phyloP scores from a whole-genome alignment of 805 yeast species.

The Clavispora asparagi region DNA sequence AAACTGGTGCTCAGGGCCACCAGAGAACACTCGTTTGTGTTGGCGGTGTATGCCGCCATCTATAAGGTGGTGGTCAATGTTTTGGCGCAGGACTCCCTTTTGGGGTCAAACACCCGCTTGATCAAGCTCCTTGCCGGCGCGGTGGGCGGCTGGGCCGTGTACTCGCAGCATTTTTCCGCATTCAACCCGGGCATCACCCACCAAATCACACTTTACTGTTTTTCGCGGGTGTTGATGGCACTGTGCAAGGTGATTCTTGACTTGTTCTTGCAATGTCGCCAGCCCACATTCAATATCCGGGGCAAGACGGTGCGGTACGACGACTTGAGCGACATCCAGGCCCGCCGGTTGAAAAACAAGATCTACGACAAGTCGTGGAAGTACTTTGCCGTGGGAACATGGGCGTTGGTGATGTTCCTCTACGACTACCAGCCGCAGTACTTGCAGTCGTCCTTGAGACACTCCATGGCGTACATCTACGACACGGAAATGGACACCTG shows the following conservation, averaged over 20 bases:
- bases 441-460: conserved; percentile 60
- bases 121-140: conserved; percentile 36
- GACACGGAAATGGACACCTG: conserved; percentile 51
- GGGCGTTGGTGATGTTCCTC: conserved; percentile 73
- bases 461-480: conserved; percentile 68
- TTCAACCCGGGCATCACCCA: conserved; percentile 53
- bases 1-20: conserved; percentile 47
- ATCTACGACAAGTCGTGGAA: conserved; percentile 46
- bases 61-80: conserved; percentile 39
- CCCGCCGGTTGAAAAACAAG: conserved; percentile 23
- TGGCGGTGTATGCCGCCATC: conserved; percentile 52
- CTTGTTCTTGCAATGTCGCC: conserved; percentile 29
- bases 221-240: conserved; percentile 63
- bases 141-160: conserved; percentile 39
- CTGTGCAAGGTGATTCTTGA: conserved; percentile 48
- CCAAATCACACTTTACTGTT: conserved; percentile 70
- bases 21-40: conserved; percentile 47
- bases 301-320: conserved; percentile 17
- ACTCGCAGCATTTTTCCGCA: conserved; percentile 39
- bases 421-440: conserved; percentile 58
- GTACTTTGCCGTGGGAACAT: conserved; percentile 54
- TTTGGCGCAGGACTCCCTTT: conserved; percentile 25
- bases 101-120: conserved; percentile 28
- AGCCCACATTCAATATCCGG: conserved; percentile 25
- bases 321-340: conserved; percentile 29